Percentiles rank a stretch among this genome's conserved stretches.
phyloP scores from a whole-genome alignment of 2,329 filamentous ascomycete species.

The Verticillium nubilum region DNA sequence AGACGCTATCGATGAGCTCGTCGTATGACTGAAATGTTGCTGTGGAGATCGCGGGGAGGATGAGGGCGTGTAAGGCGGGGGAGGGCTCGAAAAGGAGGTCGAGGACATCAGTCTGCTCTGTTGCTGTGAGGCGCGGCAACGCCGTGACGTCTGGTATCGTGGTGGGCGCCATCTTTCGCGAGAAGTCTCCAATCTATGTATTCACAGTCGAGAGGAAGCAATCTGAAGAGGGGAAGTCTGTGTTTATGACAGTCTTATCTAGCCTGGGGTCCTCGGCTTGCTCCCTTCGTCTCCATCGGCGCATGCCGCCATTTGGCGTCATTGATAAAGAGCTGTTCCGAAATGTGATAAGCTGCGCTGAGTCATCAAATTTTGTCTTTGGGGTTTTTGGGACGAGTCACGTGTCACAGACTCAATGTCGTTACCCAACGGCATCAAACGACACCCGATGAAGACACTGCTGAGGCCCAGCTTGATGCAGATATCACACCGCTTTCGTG shows the following conservation, averaged over 20 bases:
- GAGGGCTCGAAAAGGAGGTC: slow-evolving; percentile 85
- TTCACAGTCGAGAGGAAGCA: not conserved
- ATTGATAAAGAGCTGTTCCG: no score
- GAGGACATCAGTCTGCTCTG: slow-evolving; percentile 53
- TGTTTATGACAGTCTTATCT: not conserved
- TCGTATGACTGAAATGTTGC: slow-evolving; percentile 59
- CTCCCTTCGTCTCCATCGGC: no score
- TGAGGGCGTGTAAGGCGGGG: slow-evolving; percentile 64
- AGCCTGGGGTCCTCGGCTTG: no score
- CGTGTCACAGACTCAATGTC: no score
- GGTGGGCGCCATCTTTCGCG: slow-evolving; percentile 5
- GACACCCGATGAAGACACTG: no score
- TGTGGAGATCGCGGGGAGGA: slow-evolving; percentile 58
- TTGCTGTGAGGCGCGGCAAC: slow-evolving; percentile 50
- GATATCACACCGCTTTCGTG: no score
- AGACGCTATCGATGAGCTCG: slow-evolving; percentile 62
- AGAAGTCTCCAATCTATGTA: not conserved
- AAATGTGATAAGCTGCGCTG: no score
- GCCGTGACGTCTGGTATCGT: slow-evolving; percentile 52
- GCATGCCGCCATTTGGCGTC: no score
- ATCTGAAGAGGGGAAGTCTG: not conserved
- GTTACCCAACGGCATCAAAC: no score
- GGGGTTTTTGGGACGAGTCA: no score
- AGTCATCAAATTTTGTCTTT: no score
- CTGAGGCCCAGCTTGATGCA: no score